Percentiles rank a stretch among this genome's conserved stretches.
These are phyloP conservation scores for Vicia faba DNA, from an alignment of 306 rosid species.

Conservation along the genomic window DNA sequence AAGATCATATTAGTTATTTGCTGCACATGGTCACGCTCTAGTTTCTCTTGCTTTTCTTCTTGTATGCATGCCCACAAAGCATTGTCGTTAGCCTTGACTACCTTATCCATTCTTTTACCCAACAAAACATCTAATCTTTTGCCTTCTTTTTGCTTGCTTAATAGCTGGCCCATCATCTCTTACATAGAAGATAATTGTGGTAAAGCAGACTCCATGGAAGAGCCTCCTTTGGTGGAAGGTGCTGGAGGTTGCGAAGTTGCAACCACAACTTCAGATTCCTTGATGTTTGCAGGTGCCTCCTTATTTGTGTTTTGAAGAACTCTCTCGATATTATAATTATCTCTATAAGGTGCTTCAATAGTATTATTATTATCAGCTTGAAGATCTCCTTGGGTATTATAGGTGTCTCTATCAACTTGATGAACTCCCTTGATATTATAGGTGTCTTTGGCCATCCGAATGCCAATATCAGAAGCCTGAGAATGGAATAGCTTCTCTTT, in stretches of 20 bases:
- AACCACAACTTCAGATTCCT: conserved; percentile 46
- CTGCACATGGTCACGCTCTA: conserved; percentile 59
- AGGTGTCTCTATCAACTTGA: conserved; percentile 50
- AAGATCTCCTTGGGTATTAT: conserved; percentile 40
- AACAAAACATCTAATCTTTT: conserved; percentile 67
- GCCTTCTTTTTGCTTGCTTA: conserved; percentile 67
- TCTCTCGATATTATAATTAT: conserved; percentile 30
- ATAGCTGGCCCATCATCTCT: conserved; percentile 64
- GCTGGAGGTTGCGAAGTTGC: conserved; percentile 50
- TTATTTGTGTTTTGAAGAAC: conserved; percentile 50
- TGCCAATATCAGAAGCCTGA: conserved; percentile 67
- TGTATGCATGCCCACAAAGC: conserved; percentile 67
- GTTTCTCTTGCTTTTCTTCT: conserved; percentile 71
- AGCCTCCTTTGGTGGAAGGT: conserved; percentile 48
- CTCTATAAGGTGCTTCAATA: conserved; percentile 39
- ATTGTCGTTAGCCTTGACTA: conserved; percentile 60
- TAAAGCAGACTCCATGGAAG: conserved; percentile 49
- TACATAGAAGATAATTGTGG: conserved; percentile 60
- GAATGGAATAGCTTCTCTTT: conserved; percentile 67
- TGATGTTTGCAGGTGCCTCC: conserved; percentile 42
- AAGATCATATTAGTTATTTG: conserved; percentile 62
- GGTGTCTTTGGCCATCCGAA: conserved; percentile 63
- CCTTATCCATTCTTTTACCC: conserved; percentile 61
- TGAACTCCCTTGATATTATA: conserved; percentile 41
- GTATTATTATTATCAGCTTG: conserved; percentile 40